Evolutionary conservation across 1,139 yeast species (phyloP), one percentile per base, ranked within the genome.

Genomic region (Eremothecium cymbalariae): DNA sequence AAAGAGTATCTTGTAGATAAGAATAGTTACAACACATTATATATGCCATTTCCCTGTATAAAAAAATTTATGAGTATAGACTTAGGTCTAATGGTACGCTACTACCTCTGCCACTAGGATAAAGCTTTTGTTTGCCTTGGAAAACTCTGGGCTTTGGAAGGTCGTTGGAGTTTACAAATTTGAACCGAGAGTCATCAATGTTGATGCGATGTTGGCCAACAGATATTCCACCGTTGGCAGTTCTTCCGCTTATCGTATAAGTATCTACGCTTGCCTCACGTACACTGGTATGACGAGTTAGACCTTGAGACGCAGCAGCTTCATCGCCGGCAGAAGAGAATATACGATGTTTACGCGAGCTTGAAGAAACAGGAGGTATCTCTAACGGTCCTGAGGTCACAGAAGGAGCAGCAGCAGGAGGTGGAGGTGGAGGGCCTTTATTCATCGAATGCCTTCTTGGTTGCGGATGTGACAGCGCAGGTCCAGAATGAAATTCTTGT

Each of bases 21-120:
- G 14, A 28, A 16, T 27, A 11, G 8, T 23, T 23, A 24, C 18
- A 28, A 18, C 23, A 29, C 27, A 29, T 17, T 23, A 22, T 18
- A 8, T 11, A 25, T 25, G 13, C 12, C n/a, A n/a, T n/a, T n/a
- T n/a, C n/a, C n/a, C n/a, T n/a, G n/a, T n/a, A n/a, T n/a, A n/a
- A 18, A 11, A 16, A 28, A n/a, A 12, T 17, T 29, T 32, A 47
- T 16, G 46, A 37, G 37, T 38, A 70, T 27, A 63, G 34, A 32
- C 72, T 62, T 44, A 88, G 64, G 48, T 85, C 77, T 47, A 90
- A 64, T 1, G 97, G 97, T 25, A 90, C 94, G 20, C 95, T 84
- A 19, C 88, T 76, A 2, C 98, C 98, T 53, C 96, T 72, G 6
- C 98, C 97, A 63, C 95, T 84, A 9, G 96, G 96, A 60, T 90